Conservation (phyloP, 176 grass and related monocot genomes). For the Zoysia pacifica region DNA sequence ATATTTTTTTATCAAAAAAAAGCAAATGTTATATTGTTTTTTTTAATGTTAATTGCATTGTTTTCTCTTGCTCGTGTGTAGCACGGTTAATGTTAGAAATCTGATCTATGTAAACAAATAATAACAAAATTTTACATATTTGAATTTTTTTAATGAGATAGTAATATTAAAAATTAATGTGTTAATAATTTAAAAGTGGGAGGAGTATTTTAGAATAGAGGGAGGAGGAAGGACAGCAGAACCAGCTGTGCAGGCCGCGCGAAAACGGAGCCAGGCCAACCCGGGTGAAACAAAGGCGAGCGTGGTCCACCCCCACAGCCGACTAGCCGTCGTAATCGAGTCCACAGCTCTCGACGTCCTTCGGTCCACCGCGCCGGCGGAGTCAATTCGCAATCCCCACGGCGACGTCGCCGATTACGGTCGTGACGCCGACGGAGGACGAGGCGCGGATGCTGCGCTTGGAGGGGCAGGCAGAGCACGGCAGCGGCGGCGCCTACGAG, state of each 20-base stretch:
- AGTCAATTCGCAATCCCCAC: constrained; percentile 40
- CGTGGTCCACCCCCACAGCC: not conserved
- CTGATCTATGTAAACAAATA: too few species aligned
- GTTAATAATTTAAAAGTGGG: too few species aligned
- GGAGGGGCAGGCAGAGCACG: constrained; percentile 80
- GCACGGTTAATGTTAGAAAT: too few species aligned
- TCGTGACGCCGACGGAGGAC: constrained; percentile 57
- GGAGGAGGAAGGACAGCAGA: too few species aligned
- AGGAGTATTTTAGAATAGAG: too few species aligned
- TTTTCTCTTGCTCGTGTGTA: too few species aligned
- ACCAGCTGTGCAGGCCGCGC: not conserved
- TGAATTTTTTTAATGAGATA: too few species aligned
- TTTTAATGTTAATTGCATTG: too few species aligned
- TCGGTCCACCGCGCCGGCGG: not conserved
- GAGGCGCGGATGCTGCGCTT: constrained; percentile 62
- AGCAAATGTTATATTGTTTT: too few species aligned
- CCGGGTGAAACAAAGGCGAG: not conserved
- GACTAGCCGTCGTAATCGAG: not conserved
- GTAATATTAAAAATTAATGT: too few species aligned
- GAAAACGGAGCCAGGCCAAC: not conserved
- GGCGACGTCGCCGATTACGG: constrained; percentile 39
- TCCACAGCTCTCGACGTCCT: not conserved
- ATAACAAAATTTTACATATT: too few species aligned
- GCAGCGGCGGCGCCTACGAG: constrained; percentile 91
- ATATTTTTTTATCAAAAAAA: too few species aligned